A percentile compares a stretch with the other conserved stretches of the same genome.
Conservation (phyloP, 306 rosid genomes). For the Elaeagnus macrophylla region DNA sequence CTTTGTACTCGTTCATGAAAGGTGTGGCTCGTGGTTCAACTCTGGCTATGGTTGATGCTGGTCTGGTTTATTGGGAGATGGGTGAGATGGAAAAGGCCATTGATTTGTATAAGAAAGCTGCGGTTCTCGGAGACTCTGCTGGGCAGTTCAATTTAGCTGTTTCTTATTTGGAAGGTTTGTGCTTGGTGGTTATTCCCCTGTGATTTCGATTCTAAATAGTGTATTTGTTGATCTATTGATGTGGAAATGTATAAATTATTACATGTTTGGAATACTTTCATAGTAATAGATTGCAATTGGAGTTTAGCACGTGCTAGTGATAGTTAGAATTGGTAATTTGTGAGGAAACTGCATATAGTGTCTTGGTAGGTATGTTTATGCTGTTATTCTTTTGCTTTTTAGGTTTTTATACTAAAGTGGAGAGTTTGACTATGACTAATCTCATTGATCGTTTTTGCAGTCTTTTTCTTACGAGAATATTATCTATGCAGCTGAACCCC, state of each 20-base stretch:
- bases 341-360: too few species aligned
- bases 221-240: too few species aligned
- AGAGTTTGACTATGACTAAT: not conserved
- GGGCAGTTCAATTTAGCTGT: constrained; percentile 85
- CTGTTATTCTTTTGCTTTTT: too few species aligned
- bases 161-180: constrained; percentile 67
- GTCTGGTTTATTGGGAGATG: constrained; percentile 68
- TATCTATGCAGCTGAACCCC: constrained; percentile 57
- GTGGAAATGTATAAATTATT: too few species aligned
- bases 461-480: constrained; percentile 4
- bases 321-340: too few species aligned
- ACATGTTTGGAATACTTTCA: too few species aligned
- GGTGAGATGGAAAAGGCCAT: constrained; percentile 47
- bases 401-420: too few species aligned
- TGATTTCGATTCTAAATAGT: not conserved
- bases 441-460: not conserved
- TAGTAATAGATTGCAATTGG: too few species aligned
- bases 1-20: constrained; percentile 55
- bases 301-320: too few species aligned
- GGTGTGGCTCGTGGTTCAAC: constrained; percentile 70
- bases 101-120: constrained; percentile 49
- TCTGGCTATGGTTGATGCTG: constrained; percentile 85
- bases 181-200: not conserved
- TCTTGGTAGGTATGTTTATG: too few species aligned
- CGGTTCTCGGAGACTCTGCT: constrained; percentile 56